Base-by-base conservation (phyloP, 139 green algal species). In the Picochlorum sp. region DNA sequence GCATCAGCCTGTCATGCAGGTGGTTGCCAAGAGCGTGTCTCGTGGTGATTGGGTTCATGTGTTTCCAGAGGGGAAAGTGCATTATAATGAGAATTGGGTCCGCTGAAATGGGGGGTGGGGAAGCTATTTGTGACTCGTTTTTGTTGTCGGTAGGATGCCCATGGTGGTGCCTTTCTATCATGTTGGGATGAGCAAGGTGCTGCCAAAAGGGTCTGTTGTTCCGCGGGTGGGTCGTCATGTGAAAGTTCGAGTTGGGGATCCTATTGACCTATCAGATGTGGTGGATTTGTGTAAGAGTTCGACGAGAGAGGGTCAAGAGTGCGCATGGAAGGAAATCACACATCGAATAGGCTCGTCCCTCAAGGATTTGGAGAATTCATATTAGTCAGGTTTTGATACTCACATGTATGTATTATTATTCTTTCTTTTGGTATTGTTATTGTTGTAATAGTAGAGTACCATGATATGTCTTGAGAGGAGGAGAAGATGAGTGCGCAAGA, bases 131-230 rank as follows among this genome's bases (percentile, higher is more conserved):
- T 66, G 87, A 91, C 58, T 71, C 76, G 8, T 49, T 62, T 30
- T 45, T 50, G 28, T 14, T 18, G 18, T 18, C 44, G 45, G 0
- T 10, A 57, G 10, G 76, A 70, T 80, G 50, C 88, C 89, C 0
- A 44, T 86, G 3, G 69, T 96, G 4, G 70, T 96, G 23, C 88
- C 89, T 14, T 88, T 91, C 75, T 92, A 87, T 75, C 89, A 95
- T 76, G 81, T 61, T 24, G 81, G 81, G 49, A 95, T 94, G 85
- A 83, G 71, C 3, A 7, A 52, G 0, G 77, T 94, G 30, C 74
- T 94, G 69, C 88, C 88, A 4, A 66, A 76, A 45, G 54, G 69
- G 1, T 51, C 41, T n/a, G 20, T 16, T 2, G 9, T 89, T 20
- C 85, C 86, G 3, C 47, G 76, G 0, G 14, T 57, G 15, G 83